These are phyloP conservation scores for Pseudocercospora vitis DNA, from an alignment of 2,329 filamentous ascomycete genomes.

Conservation along the genomic window DNA sequence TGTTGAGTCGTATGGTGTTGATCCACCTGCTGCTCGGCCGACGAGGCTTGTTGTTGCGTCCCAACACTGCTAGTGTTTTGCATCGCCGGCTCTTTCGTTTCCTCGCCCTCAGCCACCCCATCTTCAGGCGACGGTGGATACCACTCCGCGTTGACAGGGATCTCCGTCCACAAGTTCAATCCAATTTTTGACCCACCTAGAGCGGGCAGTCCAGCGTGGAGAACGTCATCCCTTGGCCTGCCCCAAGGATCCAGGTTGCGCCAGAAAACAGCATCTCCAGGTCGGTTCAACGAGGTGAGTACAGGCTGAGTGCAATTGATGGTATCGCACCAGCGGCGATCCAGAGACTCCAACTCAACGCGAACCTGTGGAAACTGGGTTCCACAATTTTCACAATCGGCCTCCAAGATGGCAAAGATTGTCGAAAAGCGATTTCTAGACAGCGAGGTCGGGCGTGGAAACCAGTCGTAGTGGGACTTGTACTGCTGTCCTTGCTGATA, in stretches of 20 bases:
- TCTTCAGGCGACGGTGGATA: background rate
- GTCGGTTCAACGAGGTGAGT: background rate
- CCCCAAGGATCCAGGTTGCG: background rate
- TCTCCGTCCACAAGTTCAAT: background rate
- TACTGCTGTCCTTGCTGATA: background rate
- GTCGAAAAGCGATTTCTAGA: background rate
- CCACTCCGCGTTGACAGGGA: background rate
- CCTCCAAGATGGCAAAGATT: background rate
- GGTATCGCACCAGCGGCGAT: background rate
- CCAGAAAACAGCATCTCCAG: background rate
- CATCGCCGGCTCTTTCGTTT: no score
- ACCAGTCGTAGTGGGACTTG: background rate
- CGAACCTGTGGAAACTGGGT: background rate
- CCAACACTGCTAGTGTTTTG: no score
- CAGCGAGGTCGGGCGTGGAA: background rate
- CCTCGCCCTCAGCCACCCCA: no score
- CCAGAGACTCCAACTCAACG: background rate
- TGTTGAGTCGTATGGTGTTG: no score
- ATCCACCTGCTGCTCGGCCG: no score
- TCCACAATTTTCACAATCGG: background rate
- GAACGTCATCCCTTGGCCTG: background rate
- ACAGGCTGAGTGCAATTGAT: background rate
- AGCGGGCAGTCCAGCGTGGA: background rate
- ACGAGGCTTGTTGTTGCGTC: no score
- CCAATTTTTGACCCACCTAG: background rate